These are phyloP conservation scores for Leccinum pachyderme DNA, from an alignment of 1,284 basidiomycete species.

Conservation along the genomic window DNA sequence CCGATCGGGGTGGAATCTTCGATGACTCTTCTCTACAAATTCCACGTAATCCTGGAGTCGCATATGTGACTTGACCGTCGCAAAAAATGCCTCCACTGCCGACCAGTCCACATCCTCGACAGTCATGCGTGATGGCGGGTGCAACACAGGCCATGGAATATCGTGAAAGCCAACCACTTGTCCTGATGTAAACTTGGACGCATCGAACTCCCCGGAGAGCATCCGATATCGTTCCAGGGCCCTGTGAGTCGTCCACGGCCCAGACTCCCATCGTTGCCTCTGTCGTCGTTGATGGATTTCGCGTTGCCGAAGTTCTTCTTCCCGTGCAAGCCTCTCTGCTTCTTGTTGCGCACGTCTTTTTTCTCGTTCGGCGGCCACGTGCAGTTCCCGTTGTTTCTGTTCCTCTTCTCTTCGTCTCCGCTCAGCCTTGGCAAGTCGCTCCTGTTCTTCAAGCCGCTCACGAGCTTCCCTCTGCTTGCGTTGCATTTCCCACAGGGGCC, in stretches of 20 bases:
- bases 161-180: conserved; percentile 54
- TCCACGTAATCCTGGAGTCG: conserved; percentile 56
- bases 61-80: conserved; percentile 47
- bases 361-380: conserved; percentile 35
- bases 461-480: conserved; percentile 44
- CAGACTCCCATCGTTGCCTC: conserved; percentile 49
- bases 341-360: conserved; percentile 25
- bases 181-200: conserved; percentile 49
- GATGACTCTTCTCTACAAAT: conserved; percentile 66
- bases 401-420: conserved; percentile 37
- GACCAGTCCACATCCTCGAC: conserved; percentile 67
- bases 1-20: conserved; percentile 42
- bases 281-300: conserved; percentile 43
- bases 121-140: conserved; percentile 46
- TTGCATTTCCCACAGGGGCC: conserved; percentile 58
- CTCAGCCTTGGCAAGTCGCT: conserved; percentile 35
- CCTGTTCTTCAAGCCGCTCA: conserved; percentile 47
- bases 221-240: conserved; percentile 65
- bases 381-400: conserved; percentile 32
- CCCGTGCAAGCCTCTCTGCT: conserved; percentile 32
- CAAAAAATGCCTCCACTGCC: conserved; percentile 69
- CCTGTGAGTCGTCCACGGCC: conserved; percentile 55
- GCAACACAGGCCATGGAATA: conserved; percentile 71
- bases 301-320: conserved; percentile 37
- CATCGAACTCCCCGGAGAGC: conserved; percentile 62